Base-by-base conservation (phyloP, 352 stramenopile species). In the Achlya hypogyna region DNA sequence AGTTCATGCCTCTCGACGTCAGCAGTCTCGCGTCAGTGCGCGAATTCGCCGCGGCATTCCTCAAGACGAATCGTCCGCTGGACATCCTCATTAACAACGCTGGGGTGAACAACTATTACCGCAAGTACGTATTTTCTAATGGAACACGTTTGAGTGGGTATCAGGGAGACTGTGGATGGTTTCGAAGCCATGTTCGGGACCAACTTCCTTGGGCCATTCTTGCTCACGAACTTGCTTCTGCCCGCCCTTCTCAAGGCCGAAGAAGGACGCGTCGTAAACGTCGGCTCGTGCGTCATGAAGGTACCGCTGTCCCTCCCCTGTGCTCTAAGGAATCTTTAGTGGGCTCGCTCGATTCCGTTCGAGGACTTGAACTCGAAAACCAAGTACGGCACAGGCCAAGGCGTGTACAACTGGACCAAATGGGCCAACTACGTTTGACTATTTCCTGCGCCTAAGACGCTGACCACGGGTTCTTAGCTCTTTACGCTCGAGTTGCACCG, bases 141-240 rank as follows among this genome's bases (percentile, higher is more conserved):
- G n/a, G n/a, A 42, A 12, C 42, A 52, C 22, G 18, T 20, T 28
- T 64, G 29, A 0, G 16, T 12, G 16, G 31, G 28, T 16, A 71
- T 71, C 31, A 56, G 63, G 4, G 28, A 68, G 20, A 79, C 75
- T 0, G 45, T 54, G 0, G 77, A 79, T 27, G 77, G 75, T 20
- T 78, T 79, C 27, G 74, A 82, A 53, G n/a, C 43, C 1, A 79
- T 74, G 2, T 70, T 82, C 22, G 74, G 51, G 8, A 63, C 70
- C 51, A 85, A 85, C 70, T 72, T 80, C 58, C 54, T 79, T 2
- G 75, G 65, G 0, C 75, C 78, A 43, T 82, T 81, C 59, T 38
- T 79, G 51, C 64, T 85, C 60, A 67, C 60, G 10, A 67, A 58
- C 32, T 29, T 67, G 10, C 60, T 67, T n/a, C 34, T 67, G 23